Percentiles rank a stretch among this genome's conserved stretches.
Conservation (phyloP, 768 basidiomycete genomes). For the Boletus pseudo-olivaceus region DNA sequence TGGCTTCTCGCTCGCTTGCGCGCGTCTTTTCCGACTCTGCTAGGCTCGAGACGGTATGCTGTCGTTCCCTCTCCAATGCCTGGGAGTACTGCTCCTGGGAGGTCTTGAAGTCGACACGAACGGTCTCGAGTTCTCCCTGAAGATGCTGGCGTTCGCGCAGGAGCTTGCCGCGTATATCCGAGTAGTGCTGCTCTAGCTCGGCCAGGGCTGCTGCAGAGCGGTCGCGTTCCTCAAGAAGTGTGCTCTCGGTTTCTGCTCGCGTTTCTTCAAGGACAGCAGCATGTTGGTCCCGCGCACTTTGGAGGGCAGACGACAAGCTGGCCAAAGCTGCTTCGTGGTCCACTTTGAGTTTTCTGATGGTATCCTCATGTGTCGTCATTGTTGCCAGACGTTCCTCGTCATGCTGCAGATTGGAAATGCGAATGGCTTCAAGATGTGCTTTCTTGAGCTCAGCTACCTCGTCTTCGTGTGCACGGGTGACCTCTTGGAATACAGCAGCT, state of each 20-base stretch:
- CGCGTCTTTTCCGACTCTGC: slow-evolving; percentile 16
- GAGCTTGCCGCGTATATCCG: slow-evolving; percentile 44
- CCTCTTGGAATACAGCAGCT: slow-evolving; percentile 47
- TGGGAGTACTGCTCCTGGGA: slow-evolving; percentile 15
- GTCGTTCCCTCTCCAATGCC: slow-evolving; percentile 27
- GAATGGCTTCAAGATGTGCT: slow-evolving; percentile 43
- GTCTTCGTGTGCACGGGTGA: slow-evolving; percentile 54
- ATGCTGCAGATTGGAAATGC: slow-evolving; percentile 25
- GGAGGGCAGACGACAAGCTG: slow-evolving; percentile 38
- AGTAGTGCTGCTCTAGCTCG: slow-evolving; percentile 49
- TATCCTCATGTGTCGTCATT: slow-evolving; percentile 41
- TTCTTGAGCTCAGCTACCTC: slow-evolving; percentile 49
- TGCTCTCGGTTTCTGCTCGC: slow-evolving; percentile 30
- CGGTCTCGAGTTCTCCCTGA: slow-evolving; percentile 53
- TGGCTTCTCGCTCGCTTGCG: slow-evolving; percentile 22
- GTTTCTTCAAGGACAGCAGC: slow-evolving; percentile 35
- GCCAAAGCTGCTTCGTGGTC: slow-evolving; percentile 49
- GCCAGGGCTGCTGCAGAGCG: slow-evolving; percentile 43
- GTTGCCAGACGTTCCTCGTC: slow-evolving; percentile 37
- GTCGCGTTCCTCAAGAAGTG: slow-evolving; percentile 46
- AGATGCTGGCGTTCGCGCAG: slow-evolving; percentile 36
- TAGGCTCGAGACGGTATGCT: slow-evolving; percentile 20
- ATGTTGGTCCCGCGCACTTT: slow-evolving; percentile 36
- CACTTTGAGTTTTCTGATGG: slow-evolving; percentile 36
- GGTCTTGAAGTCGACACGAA: slow-evolving; percentile 43